Percentiles rank a stretch among this genome's conserved stretches.
These are phyloP conservation scores for Monilinia laxa DNA, from an alignment of 2,329 filamentous ascomycete species.

Conservation along the genomic window DNA sequence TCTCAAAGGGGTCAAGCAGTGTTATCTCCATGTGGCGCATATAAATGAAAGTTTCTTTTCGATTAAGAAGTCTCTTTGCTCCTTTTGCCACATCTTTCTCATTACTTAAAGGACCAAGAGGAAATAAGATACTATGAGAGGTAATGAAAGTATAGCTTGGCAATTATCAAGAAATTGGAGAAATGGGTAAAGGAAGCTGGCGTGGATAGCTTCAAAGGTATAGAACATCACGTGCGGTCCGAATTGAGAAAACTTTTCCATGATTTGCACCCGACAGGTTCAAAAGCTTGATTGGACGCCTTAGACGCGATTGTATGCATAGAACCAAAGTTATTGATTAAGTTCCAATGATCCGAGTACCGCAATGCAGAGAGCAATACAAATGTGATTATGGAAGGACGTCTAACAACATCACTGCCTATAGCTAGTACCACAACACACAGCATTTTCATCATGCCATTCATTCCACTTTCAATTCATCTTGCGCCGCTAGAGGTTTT, in stretches of 20 bases:
- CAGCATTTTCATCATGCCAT: slow-evolving; percentile 1
- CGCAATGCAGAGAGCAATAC: background rate
- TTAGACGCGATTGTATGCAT: background rate
- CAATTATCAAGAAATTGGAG: background rate
- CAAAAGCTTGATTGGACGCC: background rate
- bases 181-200: too few species aligned
- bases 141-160: background rate
- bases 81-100: background rate
- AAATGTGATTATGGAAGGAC: background rate
- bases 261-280: background rate
- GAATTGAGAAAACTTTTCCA: background rate
- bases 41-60: slow-evolving; percentile 3
- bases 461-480: background rate
- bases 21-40: slow-evolving; percentile 3
- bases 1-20: too few species aligned
- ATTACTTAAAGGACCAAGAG: background rate
- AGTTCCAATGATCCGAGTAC: too few species aligned
- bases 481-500: background rate
- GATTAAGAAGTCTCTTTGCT: background rate
- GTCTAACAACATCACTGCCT: background rate
- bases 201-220: background rate
- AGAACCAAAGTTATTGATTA: too few species aligned
- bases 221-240: background rate
- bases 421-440: background rate
- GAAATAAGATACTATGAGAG: background rate